These are phyloP conservation scores for Deuterostichococcus epilithicus DNA, from an alignment of 139 green algal genomes.

Conservation along the genomic window DNA sequence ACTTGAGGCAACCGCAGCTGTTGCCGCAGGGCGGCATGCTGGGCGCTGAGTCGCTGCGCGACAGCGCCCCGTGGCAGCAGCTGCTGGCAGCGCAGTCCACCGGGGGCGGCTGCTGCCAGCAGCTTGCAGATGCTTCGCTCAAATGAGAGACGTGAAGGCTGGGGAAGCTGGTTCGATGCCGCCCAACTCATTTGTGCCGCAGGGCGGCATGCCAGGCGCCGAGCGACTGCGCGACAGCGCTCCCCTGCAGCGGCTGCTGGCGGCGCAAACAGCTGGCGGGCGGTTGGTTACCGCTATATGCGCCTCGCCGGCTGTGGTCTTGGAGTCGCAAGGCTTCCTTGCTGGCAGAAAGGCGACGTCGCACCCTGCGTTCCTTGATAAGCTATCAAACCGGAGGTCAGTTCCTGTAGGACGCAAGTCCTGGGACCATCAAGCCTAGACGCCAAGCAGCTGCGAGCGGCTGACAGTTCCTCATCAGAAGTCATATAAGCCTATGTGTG, in stretches of 20 bases:
- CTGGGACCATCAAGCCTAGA: too few species aligned
- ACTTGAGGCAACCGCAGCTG: not conserved
- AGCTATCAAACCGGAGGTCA: conserved; percentile 64
- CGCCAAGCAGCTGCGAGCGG: too few species aligned
- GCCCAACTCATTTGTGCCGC: too few species aligned
- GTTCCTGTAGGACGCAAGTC: not conserved
- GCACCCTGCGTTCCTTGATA: conserved; percentile 84
- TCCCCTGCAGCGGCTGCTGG: conserved; percentile 55
- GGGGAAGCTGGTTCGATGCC: too few species aligned
- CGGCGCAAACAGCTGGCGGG: conserved; percentile 41
- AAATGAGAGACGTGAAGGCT: too few species aligned
- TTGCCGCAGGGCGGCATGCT: not conserved
- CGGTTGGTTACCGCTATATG: conserved; percentile 87
- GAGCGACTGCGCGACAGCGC: conserved; percentile 74
- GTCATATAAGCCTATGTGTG: not conserved
- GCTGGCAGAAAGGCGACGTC: conserved; percentile 68
- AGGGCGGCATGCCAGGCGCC: conserved; percentile 93
- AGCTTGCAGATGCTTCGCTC: too few species aligned
- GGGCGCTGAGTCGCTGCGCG: not conserved
- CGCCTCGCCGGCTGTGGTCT: conserved; percentile 85
- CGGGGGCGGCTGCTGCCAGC: not conserved
- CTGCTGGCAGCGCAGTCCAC: too few species aligned
- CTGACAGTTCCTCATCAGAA: not conserved
- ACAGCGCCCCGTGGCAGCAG: too few species aligned
- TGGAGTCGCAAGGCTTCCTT: conserved; percentile 79